phyloP scores from a whole-genome alignment of 1,139 yeast genomes.

The Sugiyamaella neomexicana region DNA sequence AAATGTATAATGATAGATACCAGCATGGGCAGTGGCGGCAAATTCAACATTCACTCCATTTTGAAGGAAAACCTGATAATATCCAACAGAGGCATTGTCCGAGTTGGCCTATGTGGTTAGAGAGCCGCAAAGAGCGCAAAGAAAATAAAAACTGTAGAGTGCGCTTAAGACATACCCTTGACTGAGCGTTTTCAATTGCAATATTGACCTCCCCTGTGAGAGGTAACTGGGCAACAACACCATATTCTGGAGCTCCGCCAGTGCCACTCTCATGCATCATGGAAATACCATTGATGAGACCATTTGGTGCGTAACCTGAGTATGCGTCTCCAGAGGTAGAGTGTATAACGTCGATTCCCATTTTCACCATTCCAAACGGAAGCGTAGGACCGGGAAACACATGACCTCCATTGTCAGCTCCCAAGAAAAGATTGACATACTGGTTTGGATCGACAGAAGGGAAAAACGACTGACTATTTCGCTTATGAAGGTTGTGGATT shows the following conservation, averaged over 20 bases:
- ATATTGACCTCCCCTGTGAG: slow-evolving; percentile 16
- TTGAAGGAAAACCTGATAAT: slow-evolving; percentile 11
- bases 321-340: slow-evolving; percentile 37
- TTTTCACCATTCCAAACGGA: slow-evolving; percentile 47
- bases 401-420: slow-evolving; percentile 44
- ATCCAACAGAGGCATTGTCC: slow-evolving; percentile 18
- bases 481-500: not conserved
- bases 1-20: slow-evolving; percentile 17
- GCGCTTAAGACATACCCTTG: slow-evolving; percentile 7
- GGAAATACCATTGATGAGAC: slow-evolving; percentile 41
- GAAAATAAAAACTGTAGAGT: too few species aligned
- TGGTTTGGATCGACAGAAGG: slow-evolving; percentile 8
- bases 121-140: not conserved
- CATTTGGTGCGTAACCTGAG: slow-evolving; percentile 43
- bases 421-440: slow-evolving; percentile 29
- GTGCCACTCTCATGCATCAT: slow-evolving; percentile 48
- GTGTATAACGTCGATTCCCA: slow-evolving; percentile 43
- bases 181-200: slow-evolving; percentile 16
- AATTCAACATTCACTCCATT: slow-evolving; percentile 19
- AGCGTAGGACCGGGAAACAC: slow-evolving; percentile 45
- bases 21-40: slow-evolving; percentile 20
- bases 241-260: slow-evolving; percentile 42
- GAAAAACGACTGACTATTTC: not conserved
- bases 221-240: slow-evolving; percentile 19
- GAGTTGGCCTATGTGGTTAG: slow-evolving; percentile 13